phyloP scores from a whole-genome alignment of 1,139 yeast species.

The Scheffersomyces titani region DNA sequence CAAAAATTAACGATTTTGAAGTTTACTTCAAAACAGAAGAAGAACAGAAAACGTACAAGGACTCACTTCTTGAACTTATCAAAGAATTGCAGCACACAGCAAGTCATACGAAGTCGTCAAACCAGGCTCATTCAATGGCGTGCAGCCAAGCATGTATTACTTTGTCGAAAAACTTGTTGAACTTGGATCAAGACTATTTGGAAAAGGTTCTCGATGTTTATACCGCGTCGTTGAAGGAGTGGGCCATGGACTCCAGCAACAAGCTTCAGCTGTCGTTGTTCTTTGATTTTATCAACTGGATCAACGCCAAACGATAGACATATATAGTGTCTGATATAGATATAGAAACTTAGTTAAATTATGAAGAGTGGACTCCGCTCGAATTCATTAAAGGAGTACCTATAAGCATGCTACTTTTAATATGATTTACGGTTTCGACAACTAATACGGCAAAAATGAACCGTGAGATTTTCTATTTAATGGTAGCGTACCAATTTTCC shows the following conservation, averaged over 20 bases:
- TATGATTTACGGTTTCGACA: no score
- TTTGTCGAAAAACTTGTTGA: conserved; percentile 56
- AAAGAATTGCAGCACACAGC: conserved; percentile 41
- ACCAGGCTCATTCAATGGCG: conserved; percentile 53
- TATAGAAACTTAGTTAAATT: not conserved
- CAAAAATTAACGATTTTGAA: conserved; percentile 32
- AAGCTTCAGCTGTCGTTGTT: conserved; percentile 64
- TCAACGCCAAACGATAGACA: conserved; percentile 44
- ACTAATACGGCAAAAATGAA: not conserved
- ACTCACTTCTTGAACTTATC: conserved; percentile 25
- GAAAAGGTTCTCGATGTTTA: conserved; percentile 57
- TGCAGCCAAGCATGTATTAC: conserved; percentile 66
- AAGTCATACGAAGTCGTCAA: conserved; percentile 43
- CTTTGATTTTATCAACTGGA: conserved; percentile 82
- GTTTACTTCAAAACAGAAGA: conserved; percentile 18
- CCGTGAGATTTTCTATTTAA: not conserved
- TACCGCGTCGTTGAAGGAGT: conserved; percentile 52
- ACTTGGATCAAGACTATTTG: conserved; percentile 29
- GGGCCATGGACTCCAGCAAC: conserved; percentile 55
- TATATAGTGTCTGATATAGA: not conserved
- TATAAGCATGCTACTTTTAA: no score
- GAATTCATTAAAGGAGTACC: no score
- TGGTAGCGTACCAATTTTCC: not conserved
- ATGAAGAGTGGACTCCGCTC: no score
- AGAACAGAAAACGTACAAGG: conserved; percentile 16